Evolutionary conservation across 1,139 yeast species (phyloP), one percentile per base, ranked within the genome.

Genomic region (Yamadazyma dushanensis): DNA sequence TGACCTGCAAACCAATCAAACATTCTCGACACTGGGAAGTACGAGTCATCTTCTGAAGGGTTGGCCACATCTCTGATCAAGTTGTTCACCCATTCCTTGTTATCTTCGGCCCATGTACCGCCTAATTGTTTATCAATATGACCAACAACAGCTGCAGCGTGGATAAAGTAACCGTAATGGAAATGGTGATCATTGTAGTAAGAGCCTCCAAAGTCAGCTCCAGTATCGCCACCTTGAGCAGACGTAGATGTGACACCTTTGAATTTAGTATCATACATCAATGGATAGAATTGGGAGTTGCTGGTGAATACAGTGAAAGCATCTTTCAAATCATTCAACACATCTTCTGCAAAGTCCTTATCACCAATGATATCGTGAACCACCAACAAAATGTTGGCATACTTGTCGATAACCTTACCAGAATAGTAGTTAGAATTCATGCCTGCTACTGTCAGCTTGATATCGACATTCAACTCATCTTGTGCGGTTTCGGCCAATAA

Each of bases 1-100:
- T 86, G 95, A 21, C 95, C 95, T 30, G 73, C 71, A 61, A 63
- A 86, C 87, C 86, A 86, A 56, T 84, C 92, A 59, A 85, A 86
- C 71, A 72, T 73, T 54, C 95, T 73, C 32, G 76, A 83, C 11
- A 79, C 84, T 3, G 95, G 95, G 78, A 83, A 86, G 54, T 72
- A 73, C 2, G 66, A 37, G 54, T 84, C 94, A 3, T 64, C 66
- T 21, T 39, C 56, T 39, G 81, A 73, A 21, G 89, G 94, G 50
- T 85, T 84, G 25, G 90, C 88, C 37, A 82, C 88, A 54, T 85
- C 94, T 55, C 94, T 75, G 27, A 85, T 68, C 78, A 36, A 40
- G 71, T 71, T 22, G 75, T 51, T 49, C 26, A 51, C 54, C 56
- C 56, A 51, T 15, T 44, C 52, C 53, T 77, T 72, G 59, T 83